These are phyloP conservation scores for Blastocystis sp. DNA, from an alignment of 352 stramenopile species.

Conservation along the genomic window DNA sequence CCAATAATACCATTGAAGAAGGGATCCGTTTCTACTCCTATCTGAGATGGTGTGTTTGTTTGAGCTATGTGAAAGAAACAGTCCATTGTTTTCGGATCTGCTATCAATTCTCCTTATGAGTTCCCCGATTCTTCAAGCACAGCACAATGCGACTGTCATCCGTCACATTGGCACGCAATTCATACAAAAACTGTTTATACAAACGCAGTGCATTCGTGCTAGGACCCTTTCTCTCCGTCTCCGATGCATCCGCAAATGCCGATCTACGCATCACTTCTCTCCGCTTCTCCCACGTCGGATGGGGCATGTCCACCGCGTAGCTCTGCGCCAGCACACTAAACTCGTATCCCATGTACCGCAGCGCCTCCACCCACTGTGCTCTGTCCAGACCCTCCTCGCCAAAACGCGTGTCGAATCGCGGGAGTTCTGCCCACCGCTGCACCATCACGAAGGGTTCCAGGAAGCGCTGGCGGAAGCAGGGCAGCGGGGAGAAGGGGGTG, in stretches of 20 bases:
- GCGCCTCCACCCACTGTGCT: slow-evolving; percentile 70
- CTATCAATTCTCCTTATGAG: too few species aligned
- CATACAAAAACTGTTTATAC: slow-evolving; percentile 31
- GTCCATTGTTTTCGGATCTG: too few species aligned
- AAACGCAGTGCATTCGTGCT: slow-evolving; percentile 19
- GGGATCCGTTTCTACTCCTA: slow-evolving; percentile 1
- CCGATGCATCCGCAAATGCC: slow-evolving; percentile 26
- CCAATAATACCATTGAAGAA: neutral
- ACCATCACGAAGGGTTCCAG: slow-evolving; percentile 71
- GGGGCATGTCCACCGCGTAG: slow-evolving; percentile 71
- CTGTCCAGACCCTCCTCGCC: slow-evolving; percentile 73
- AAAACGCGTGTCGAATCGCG: slow-evolving; percentile 71
- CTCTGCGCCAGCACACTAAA: slow-evolving; percentile 69
- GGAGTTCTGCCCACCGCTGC: slow-evolving; percentile 57
- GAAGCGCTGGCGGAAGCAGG: slow-evolving; percentile 35
- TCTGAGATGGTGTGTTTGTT: slow-evolving; percentile 11
- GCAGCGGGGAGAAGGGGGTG: neutral
- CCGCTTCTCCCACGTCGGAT: slow-evolving; percentile 39
- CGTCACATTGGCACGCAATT: neutral
- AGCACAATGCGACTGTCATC: slow-evolving; percentile 48
- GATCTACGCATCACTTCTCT: slow-evolving; percentile 15
- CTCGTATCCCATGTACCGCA: slow-evolving; percentile 70
- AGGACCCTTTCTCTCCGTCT: neutral
- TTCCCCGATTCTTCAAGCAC: neutral
- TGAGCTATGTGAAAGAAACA: too few species aligned